Evolutionary conservation across 257 asterid species (phyloP), one percentile per base, ranked within the genome.

Genomic region (Linaria vulgaris): DNA sequence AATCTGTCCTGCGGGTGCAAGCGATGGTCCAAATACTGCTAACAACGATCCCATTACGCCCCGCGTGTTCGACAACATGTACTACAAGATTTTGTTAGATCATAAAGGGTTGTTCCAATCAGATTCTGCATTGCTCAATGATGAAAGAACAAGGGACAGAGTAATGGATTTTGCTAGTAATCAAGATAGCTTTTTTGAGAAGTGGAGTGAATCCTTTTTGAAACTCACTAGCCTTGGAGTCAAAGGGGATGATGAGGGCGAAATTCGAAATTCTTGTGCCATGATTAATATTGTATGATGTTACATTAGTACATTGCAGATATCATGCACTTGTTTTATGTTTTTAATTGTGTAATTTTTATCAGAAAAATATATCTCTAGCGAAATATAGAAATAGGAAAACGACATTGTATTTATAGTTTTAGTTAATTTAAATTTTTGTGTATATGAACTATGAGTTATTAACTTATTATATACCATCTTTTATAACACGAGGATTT

Each of bases 31-130:
- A 1, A 5, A 68, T 22, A 84, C 90, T 0, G 95, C 82, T 9
- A 54, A 72, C 13, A 88, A 86, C 39, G 96, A 88, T 64, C 96
- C 95, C 0, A 23, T 46, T 11, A 73, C 88, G 2, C 94, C 96
- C 19, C 66, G 48, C 12, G 34, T 64, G 24, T 88, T 88, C 30
- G 96, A 88, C 49, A 88, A 88, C 58, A 69, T 70, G 52, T 88
- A 86, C 64, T 86, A 74, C 70, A 83, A 66, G 73, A 74, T 77
- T 39, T 56, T 88, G 65, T 53, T 76, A 0, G 73, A 63, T 1
- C 88, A 80, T 55, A 88, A 67, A 61, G 95, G 95, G 5, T 78
- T 86, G 47, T 84, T 88, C 56, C 94, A 84, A 20, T 86, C 95
- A 4, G 96, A 88, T 79, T 84, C 95, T 10, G 80, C 79, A 0